Percentiles rank a stretch among this genome's conserved stretches.
phyloP scores from a whole-genome alignment of 495 filamentous ascomycete genomes.

The Barbatosphaeria neglecta region DNA sequence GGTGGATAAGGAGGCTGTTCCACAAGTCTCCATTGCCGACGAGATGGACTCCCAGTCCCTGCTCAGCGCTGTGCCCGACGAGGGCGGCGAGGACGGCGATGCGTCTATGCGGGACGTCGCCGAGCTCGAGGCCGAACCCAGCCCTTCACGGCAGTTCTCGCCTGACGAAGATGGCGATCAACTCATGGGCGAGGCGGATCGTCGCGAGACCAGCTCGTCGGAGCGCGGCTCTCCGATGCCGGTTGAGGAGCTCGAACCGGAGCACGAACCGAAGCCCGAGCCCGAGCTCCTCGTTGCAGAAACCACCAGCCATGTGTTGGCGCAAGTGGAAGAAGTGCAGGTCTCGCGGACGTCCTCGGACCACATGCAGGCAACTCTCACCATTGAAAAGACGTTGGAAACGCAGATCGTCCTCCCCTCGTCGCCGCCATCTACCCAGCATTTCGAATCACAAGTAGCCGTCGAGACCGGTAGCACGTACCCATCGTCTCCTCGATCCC shows the following conservation, averaged over 20 bases:
- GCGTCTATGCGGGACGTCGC: not conserved
- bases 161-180: not conserved
- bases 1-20: not conserved
- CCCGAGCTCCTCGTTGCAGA: not conserved
- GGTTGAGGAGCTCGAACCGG: not conserved
- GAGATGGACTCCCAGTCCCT: not conserved
- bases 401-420: not conserved
- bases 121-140: not conserved
- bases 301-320: not conserved
- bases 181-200: not conserved
- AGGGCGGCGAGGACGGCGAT: not conserved
- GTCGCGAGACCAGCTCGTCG: not conserved
- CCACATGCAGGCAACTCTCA: not conserved
- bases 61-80: not conserved
- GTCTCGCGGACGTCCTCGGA: not conserved
- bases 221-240: not conserved
- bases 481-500: not conserved
- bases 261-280: not conserved
- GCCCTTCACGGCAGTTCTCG: not conserved
- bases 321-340: not conserved
- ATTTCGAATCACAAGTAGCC: not conserved
- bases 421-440: not conserved
- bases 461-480: not conserved
- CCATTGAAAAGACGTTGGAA: not conserved
- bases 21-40: not conserved